Conservation (phyloP, 179 eudicot genomes). For the Actinidia arguta region DNA sequence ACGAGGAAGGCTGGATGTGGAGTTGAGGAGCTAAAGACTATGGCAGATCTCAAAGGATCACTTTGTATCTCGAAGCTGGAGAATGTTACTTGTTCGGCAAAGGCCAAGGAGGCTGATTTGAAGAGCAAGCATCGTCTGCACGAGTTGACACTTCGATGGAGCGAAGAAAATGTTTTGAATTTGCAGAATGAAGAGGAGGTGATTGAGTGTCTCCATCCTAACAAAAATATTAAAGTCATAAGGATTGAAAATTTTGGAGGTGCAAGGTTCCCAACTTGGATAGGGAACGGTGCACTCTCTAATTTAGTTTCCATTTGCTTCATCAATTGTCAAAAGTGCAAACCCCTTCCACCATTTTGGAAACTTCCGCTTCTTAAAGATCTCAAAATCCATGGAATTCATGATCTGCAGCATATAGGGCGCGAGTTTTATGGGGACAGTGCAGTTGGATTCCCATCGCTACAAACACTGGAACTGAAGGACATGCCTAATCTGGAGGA, state of each 20-base stretch:
- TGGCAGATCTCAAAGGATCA: background rate
- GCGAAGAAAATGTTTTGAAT: background rate
- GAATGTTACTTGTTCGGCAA: background rate
- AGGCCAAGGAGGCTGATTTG: constrained; percentile 1
- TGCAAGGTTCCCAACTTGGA: background rate
- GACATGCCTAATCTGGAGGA: background rate
- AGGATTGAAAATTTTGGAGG: background rate
- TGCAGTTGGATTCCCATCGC: background rate
- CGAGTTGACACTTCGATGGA: background rate
- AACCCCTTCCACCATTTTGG: background rate
- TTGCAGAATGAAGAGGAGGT: background rate
- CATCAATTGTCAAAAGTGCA: background rate
- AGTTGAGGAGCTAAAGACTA: background rate
- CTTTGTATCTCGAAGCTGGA: background rate
- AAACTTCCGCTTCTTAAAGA: background rate
- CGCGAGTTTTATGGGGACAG: background rate
- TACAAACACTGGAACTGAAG: background rate
- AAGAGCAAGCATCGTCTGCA: background rate
- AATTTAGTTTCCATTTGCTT: background rate
- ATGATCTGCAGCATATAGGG: background rate
- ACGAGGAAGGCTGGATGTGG: background rate
- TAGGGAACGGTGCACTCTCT: background rate
- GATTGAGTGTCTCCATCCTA: background rate
- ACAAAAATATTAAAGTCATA: background rate
- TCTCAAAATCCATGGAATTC: background rate